Conservation (phyloP, 352 stramenopile species). For the Blastocystis sp. region DNA sequence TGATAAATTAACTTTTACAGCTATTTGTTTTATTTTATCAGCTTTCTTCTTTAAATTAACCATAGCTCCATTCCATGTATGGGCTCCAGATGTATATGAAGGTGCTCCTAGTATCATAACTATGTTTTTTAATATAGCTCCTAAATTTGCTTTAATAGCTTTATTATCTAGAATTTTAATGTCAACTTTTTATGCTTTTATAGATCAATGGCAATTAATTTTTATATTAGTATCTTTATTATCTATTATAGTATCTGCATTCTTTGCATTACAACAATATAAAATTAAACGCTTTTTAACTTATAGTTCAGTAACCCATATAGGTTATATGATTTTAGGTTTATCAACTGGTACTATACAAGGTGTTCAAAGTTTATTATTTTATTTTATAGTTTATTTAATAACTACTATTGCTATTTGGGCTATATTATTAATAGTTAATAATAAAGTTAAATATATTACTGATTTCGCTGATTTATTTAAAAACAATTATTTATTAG, state of each 20-base stretch:
- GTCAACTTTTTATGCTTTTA: slow-evolving; percentile 9
- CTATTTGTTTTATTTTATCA: slow-evolving; percentile 24
- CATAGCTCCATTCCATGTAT: slow-evolving; percentile 32
- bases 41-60: slow-evolving; percentile 40
- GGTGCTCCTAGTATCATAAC: slow-evolving; percentile 36
- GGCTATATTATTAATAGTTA: slow-evolving; percentile 13
- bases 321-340: slow-evolving; percentile 41
- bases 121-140: slow-evolving; percentile 17
- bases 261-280: slow-evolving; percentile 4
- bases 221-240: not conserved
- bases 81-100: slow-evolving; percentile 37
- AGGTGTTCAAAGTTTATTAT: slow-evolving; percentile 10
- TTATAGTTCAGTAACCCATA: slow-evolving; percentile 39
- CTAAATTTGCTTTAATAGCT: slow-evolving; percentile 31
- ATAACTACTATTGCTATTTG: slow-evolving; percentile 7
- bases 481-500: not conserved
- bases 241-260: not conserved
- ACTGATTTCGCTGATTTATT: slow-evolving; percentile 10
- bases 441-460: slow-evolving; percentile 25
- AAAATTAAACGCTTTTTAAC: not conserved
- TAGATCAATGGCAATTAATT: not conserved
- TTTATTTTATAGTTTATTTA: slow-evolving; percentile 29
- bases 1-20: slow-evolving; percentile 17
- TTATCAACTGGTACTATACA: slow-evolving; percentile 32
- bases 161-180: too few species aligned